Percentiles rank a stretch among this genome's conserved stretches.
Evolutionary conservation across 768 basidiomycete species (phyloP).

Genomic region (Agaricus sinodeliciosus): DNA sequence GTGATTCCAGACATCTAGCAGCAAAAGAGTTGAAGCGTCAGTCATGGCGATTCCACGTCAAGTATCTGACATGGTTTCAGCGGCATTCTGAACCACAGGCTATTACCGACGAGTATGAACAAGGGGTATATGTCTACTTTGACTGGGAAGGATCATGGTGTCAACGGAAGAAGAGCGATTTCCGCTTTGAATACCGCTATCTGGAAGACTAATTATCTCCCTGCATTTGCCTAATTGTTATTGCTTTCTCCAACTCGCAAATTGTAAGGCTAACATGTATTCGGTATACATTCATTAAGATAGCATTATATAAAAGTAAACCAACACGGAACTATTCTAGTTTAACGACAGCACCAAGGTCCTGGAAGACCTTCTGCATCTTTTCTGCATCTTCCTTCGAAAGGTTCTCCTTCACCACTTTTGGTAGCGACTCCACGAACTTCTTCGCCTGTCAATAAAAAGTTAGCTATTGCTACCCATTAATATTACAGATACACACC

Average conservation of each 20-base stretch:
- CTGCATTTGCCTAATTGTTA: slow-evolving; percentile 5
- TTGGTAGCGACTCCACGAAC: slow-evolving; percentile 93
- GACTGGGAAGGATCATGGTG: slow-evolving; percentile 99
- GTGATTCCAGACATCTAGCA: slow-evolving; percentile 68
- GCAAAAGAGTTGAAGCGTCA: slow-evolving; percentile 96
- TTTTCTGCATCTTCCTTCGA: slow-evolving; percentile 98
- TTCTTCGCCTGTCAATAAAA: slow-evolving; percentile 81
- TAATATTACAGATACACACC: slow-evolving; percentile 41
- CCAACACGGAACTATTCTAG: slow-evolving; percentile 53
- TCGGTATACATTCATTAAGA: slow-evolving; percentile 12
- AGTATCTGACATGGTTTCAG: slow-evolving; percentile 99
- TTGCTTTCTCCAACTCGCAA: slow-evolving; percentile 9
- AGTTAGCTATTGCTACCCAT: not conserved
- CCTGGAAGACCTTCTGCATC: slow-evolving; percentile 85
- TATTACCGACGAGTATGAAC: slow-evolving; percentile 99
- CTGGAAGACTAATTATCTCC: slow-evolving; percentile 63
- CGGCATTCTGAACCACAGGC: slow-evolving; percentile 96
- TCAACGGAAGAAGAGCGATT: slow-evolving; percentile 96
- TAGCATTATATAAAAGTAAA: slow-evolving; percentile 6
- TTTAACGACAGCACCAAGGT: slow-evolving; percentile 79
- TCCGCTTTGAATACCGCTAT: slow-evolving; percentile 95
- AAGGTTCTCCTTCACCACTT: slow-evolving; percentile 89
- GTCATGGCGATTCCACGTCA: slow-evolving; percentile 99
- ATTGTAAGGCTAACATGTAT: slow-evolving; percentile 15
- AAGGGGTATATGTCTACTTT: slow-evolving; percentile 98